A percentile compares a stretch with the other conserved stretches of the same genome.
These are phyloP conservation scores for Hyaloscypha finlandica DNA, from an alignment of 495 filamentous ascomycete genomes.

Conservation along the genomic window DNA sequence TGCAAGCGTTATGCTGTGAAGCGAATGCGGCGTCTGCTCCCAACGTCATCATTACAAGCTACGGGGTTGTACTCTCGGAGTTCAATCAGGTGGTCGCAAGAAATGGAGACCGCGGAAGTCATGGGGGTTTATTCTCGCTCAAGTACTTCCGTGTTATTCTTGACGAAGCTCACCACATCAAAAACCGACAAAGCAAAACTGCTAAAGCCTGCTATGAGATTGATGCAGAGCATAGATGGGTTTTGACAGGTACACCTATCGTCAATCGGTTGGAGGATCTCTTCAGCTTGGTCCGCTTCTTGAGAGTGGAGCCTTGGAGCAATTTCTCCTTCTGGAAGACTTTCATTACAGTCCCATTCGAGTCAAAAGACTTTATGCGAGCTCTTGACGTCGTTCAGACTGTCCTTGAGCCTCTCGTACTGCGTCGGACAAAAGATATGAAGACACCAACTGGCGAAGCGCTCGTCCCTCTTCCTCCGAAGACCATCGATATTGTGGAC, in stretches of 20 bases:
- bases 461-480: slow-evolving; percentile 81
- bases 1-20: slow-evolving; percentile 74
- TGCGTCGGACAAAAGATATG: slow-evolving; percentile 96
- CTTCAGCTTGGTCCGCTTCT: slow-evolving; percentile 90
- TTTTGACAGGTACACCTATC: slow-evolving; percentile 92
- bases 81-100: slow-evolving; percentile 67
- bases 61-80: slow-evolving; percentile 88
- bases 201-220: slow-evolving; percentile 92
- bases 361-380: slow-evolving; percentile 88
- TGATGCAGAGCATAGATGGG: slow-evolving; percentile 84
- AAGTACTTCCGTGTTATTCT: slow-evolving; percentile 94
- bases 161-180: slow-evolving; percentile 93
- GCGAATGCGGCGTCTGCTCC: slow-evolving; percentile 75
- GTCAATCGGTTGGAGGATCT: slow-evolving; percentile 96
- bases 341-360: slow-evolving; percentile 96
- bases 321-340: slow-evolving; percentile 99
- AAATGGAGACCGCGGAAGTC: slow-evolving; percentile 55
- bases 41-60: slow-evolving; percentile 93
- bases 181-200: slow-evolving; percentile 87
- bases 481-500: slow-evolving; percentile 78
- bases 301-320: slow-evolving; percentile 93
- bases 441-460: slow-evolving; percentile 88
- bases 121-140: slow-evolving; percentile 82
- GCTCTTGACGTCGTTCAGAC: slow-evolving; percentile 97
- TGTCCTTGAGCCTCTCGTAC: slow-evolving; percentile 92